These are phyloP conservation scores for Phytophthora crassamura DNA, from an alignment of 352 stramenopile species.

Conservation along the genomic window DNA sequence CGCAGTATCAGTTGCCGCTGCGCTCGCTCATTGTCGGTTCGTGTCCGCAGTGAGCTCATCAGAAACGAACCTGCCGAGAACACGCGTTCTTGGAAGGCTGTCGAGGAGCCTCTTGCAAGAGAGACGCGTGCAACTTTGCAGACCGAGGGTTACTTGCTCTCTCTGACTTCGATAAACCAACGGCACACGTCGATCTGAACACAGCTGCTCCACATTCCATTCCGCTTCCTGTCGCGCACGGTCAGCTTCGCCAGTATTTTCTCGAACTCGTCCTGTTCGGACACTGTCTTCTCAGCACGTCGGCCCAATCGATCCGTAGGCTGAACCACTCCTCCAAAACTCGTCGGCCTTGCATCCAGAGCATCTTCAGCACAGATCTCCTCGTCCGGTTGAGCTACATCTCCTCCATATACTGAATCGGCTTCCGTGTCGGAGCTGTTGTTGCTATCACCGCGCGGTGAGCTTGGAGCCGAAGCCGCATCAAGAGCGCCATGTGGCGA, in stretches of 20 bases:
- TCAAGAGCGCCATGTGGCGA: too few species aligned
- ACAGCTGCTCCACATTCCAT: slow-evolving; percentile 8
- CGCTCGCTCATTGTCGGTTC: too few species aligned
- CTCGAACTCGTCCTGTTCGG: background rate
- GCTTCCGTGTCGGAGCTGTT: background rate
- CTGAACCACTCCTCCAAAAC: background rate
- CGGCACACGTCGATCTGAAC: background rate
- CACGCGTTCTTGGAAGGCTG: too few species aligned
- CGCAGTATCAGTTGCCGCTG: too few species aligned
- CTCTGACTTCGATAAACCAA: background rate
- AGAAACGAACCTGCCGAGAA: too few species aligned
- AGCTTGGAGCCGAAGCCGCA: background rate
- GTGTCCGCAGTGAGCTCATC: too few species aligned
- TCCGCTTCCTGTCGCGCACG: too few species aligned
- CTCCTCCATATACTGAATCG: background rate
- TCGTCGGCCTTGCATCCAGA: background rate
- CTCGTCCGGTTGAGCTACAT: background rate
- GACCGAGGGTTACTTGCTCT: background rate
- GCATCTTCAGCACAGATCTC: background rate
- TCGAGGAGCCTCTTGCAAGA: too few species aligned
- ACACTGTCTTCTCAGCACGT: background rate
- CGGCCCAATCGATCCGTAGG: background rate
- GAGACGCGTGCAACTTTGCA: background rate
- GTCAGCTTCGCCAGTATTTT: too few species aligned
- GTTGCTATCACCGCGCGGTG: background rate